Percentiles rank a stretch among this genome's conserved stretches.
phyloP scores from a whole-genome alignment of 2,329 filamentous ascomycete genomes.

The Cercospora zeae-maydis region DNA sequence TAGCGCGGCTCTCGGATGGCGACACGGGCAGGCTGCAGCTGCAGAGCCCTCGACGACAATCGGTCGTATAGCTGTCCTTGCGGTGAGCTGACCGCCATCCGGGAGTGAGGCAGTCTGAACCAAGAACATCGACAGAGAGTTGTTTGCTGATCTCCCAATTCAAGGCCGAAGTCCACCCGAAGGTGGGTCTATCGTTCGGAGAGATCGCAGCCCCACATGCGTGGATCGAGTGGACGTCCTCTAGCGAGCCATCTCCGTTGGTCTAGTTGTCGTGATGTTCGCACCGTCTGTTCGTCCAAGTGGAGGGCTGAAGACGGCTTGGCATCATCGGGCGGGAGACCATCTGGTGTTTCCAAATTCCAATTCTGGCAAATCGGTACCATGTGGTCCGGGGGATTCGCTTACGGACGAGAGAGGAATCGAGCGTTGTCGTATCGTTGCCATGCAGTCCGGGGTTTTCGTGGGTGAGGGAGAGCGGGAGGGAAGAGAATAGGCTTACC shows the following conservation, averaged over 20 bases:
- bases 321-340: conserved; percentile 1
- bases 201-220: conserved; percentile 9
- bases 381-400: background rate
- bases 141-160: conserved; percentile 14
- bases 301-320: background rate
- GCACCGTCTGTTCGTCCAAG: background rate
- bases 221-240: background rate
- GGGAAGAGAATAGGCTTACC: conserved; percentile 56
- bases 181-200: conserved; percentile 15
- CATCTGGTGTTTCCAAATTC: background rate
- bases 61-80: conserved; percentile 18
- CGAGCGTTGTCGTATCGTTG: background rate
- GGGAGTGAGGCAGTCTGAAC: background rate
- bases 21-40: conserved; percentile 22
- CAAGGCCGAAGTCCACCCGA: conserved; percentile 17
- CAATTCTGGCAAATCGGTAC: background rate
- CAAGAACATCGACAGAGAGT: background rate
- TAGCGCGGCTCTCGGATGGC: conserved; percentile 1
- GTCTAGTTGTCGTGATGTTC: background rate
- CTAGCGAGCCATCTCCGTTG: background rate
- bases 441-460: background rate
- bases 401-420: background rate
- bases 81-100: conserved; percentile 27
- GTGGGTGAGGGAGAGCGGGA: conserved; percentile 2
- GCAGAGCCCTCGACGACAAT: conserved; percentile 16